Evolutionary conservation across 2,329 filamentous ascomycete genomes (phyloP).

Genomic region (Ophiosphaerella herpotricha): DNA sequence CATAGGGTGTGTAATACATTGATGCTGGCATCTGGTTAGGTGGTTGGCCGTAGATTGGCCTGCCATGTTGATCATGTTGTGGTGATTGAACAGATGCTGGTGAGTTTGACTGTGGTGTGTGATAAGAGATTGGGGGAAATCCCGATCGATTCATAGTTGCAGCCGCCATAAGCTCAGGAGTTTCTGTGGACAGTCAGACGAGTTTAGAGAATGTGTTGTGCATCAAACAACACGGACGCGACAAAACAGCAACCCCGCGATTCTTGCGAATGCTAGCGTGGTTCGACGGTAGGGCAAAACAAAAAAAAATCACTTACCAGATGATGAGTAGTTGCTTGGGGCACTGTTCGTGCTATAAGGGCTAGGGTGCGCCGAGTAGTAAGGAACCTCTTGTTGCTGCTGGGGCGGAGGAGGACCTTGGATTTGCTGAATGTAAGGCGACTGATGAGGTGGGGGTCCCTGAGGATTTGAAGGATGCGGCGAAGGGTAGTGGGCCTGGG

Average conservation of each 20-base stretch:
- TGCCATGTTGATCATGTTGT: constrained; percentile 84
- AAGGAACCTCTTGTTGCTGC: constrained; percentile 68
- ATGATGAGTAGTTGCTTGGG: constrained; percentile 82
- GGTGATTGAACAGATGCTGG: constrained; percentile 91
- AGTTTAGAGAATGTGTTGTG: constrained; percentile 2
- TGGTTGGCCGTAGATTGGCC: constrained; percentile 82
- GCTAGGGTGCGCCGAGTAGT: constrained; percentile 79
- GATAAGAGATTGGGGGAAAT: constrained; percentile 86
- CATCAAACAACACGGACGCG: too few relatives aligned
- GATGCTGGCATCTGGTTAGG: constrained; percentile 78
- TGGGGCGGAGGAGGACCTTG: constrained; percentile 67
- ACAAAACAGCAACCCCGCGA: neutral
- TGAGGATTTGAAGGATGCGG: constrained; percentile 66
- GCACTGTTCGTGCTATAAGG: constrained; percentile 83
- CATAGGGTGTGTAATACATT: constrained; percentile 73
- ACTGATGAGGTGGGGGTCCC: constrained; percentile 55
- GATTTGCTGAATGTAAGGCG: constrained; percentile 69
- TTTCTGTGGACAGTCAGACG: constrained; percentile 69
- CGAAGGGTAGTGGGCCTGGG: constrained; percentile 67
- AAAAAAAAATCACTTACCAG: constrained; percentile 47
- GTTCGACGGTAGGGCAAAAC: constrained; percentile 8
- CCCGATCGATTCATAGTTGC: constrained; percentile 66
- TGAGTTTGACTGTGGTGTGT: constrained; percentile 93
- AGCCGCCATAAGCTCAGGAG: constrained; percentile 71
- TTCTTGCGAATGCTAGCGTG: constrained; percentile 11